These are phyloP conservation scores for Penicillium nordicum DNA, from an alignment of 2,329 filamentous ascomycete genomes.

Conservation along the genomic window DNA sequence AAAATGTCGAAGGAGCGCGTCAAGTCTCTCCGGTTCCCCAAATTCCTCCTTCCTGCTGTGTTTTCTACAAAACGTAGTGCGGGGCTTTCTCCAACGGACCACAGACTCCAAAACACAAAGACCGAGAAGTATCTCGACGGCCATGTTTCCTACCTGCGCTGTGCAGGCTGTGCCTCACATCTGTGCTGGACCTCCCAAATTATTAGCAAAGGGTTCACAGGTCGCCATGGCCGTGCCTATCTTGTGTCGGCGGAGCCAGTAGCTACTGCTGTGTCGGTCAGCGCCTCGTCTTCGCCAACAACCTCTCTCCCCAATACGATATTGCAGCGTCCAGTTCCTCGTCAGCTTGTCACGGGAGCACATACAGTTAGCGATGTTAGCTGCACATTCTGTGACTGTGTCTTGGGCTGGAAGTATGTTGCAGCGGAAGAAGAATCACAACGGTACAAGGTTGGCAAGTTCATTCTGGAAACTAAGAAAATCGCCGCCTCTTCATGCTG, in stretches of 20 bases:
- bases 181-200: constrained; percentile 59
- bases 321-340: constrained; percentile 54
- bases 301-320: constrained; percentile 57
- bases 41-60: constrained; percentile 49
- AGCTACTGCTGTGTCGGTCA: constrained; percentile 29
- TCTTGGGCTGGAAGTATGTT: constrained; percentile 65
- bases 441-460: constrained; percentile 65
- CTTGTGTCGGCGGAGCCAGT: constrained; percentile 51
- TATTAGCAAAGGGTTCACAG: constrained; percentile 63
- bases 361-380: constrained; percentile 61
- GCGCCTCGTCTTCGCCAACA: constrained; percentile 26
- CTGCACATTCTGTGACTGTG: constrained; percentile 54
- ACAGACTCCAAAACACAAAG: neutral
- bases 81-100: constrained; percentile 11
- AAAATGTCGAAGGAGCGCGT: constrained; percentile 17
- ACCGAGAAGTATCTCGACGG: constrained; percentile 42
- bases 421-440: constrained; percentile 60
- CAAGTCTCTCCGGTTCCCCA: constrained; percentile 45
- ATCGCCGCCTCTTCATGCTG: constrained; percentile 51
- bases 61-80: constrained; percentile 34
- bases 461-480: constrained; percentile 60
- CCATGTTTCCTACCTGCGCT: constrained; percentile 56
- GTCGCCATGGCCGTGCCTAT: constrained; percentile 62
- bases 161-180: constrained; percentile 57
- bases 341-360: constrained; percentile 60